Evolutionary conservation across 345 rosid species (phyloP).

Genomic region (Populus pruinosa): DNA sequence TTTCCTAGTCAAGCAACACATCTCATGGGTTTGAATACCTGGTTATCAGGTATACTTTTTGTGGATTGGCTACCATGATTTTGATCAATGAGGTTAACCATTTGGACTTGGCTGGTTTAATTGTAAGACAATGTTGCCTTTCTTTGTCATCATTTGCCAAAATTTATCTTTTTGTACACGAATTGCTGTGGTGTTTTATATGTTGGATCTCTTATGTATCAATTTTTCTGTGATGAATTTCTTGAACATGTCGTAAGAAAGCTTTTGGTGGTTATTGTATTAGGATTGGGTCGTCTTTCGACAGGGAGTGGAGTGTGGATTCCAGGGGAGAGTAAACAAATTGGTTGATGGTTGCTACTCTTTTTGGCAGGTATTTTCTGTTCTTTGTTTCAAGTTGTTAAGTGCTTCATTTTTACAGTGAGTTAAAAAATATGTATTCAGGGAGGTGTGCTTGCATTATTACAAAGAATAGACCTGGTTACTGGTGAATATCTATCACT

Average conservation of each 20-base stretch:
- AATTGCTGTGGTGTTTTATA: background rate
- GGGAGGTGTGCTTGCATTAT: slow-evolving; percentile 76
- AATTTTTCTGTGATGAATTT: slow-evolving; percentile 5
- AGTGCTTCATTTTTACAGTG: slow-evolving; percentile 9
- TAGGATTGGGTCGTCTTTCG: slow-evolving; percentile 86
- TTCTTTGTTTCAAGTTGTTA: slow-evolving; percentile 1
- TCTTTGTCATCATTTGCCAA: slow-evolving; percentile 5
- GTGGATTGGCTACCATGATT: slow-evolving; percentile 95
- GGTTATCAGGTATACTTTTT: slow-evolving; percentile 70
- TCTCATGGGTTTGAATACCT: slow-evolving; percentile 19
- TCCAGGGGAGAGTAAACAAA: slow-evolving; percentile 97
- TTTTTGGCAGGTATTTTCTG: slow-evolving; percentile 83
- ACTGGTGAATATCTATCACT: slow-evolving; percentile 13
- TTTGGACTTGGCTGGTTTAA: slow-evolving; percentile 63
- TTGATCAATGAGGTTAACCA: slow-evolving; percentile 68
- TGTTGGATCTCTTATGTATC: background rate
- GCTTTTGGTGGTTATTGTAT: slow-evolving; percentile 1
- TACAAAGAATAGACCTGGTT: slow-evolving; percentile 42
- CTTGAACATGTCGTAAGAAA: background rate
- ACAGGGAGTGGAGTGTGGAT: slow-evolving; percentile 95
- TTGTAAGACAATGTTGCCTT: slow-evolving; percentile 44
- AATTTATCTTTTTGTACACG: slow-evolving; percentile 1
- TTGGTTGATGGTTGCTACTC: slow-evolving; percentile 98
- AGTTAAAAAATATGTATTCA: slow-evolving; percentile 28
- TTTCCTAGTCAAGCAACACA: background rate